A percentile compares a stretch with the other conserved stretches of the same genome.
These are phyloP conservation scores for Trichocladium uniseriatum DNA, from an alignment of 495 filamentous ascomycete genomes.

Conservation along the genomic window DNA sequence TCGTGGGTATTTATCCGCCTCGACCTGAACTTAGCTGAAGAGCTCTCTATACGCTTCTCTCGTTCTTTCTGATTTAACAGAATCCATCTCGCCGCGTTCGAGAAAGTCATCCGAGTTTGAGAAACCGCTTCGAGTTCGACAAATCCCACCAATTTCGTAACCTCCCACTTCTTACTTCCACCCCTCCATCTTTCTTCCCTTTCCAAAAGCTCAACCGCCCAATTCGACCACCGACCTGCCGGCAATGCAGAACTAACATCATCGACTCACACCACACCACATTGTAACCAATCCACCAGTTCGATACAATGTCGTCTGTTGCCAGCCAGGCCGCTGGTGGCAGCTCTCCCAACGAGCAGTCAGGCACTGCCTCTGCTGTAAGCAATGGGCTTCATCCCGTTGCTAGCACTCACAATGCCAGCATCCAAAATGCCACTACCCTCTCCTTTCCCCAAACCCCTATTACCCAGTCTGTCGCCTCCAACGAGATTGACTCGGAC, in stretches of 20 bases:
- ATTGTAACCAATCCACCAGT: conserved; percentile 2
- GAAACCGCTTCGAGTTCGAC: too few species aligned
- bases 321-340: conserved; percentile 1
- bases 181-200: neutral
- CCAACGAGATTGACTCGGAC: neutral
- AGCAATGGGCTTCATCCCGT: neutral
- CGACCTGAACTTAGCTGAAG: neutral
- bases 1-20: neutral
- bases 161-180: too few species aligned
- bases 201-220: neutral
- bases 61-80: neutral
- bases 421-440: neutral
- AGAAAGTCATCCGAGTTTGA: too few species aligned
- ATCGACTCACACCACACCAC: neutral
- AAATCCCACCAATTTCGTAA: too few species aligned
- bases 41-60: too few species aligned
- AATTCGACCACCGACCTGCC: neutral
- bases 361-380: conserved; percentile 4
- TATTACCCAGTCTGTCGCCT: neutral
- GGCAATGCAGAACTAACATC: neutral
- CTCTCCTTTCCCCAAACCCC: neutral
- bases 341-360: neutral
- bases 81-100: neutral
- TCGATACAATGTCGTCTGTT: conserved; percentile 2
- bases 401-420: neutral